A percentile compares a stretch with the other conserved stretches of the same genome.
Evolutionary conservation across 1,139 yeast species (phyloP).

Genomic region (Saccharomyces hybrid): DNA sequence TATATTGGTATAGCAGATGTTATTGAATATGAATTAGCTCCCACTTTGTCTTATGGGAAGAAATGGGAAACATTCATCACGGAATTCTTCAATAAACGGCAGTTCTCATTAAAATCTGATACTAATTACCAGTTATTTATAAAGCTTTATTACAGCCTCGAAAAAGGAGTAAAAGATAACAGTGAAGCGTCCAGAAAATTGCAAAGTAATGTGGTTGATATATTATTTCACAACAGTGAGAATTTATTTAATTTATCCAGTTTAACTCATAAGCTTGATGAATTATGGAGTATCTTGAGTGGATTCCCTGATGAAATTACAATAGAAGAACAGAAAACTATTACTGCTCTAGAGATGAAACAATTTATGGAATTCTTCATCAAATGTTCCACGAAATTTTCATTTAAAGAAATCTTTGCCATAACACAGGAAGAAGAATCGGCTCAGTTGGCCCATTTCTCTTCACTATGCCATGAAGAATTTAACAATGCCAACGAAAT

Average conservation of each 20-base stretch:
- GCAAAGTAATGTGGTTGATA: conserved; percentile 12
- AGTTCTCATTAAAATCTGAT: conserved; percentile 14
- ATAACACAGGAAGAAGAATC: conserved; percentile 17
- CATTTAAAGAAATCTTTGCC: conserved; percentile 15
- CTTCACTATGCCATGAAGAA: conserved; percentile 10
- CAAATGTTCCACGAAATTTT: conserved; percentile 9
- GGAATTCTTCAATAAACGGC: conserved; percentile 9
- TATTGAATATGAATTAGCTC: conserved; percentile 16
- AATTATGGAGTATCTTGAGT: conserved; percentile 11
- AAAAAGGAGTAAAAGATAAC: conserved; percentile 3
- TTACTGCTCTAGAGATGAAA: conserved; percentile 11
- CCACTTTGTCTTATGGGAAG: conserved; percentile 15
- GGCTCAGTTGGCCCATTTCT: conserved; percentile 22
- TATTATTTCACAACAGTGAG: conserved; percentile 20
- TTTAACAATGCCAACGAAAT: neutral
- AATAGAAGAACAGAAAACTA: conserved; percentile 5
- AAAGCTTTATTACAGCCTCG: conserved; percentile 5
- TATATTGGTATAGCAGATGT: conserved; percentile 1
- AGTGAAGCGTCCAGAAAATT: conserved; percentile 3
- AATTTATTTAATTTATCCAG: conserved; percentile 6
- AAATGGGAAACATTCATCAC: conserved; percentile 13
- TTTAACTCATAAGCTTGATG: conserved; percentile 5
- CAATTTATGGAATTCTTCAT: conserved; percentile 15
- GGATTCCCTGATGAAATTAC: conserved; percentile 10
- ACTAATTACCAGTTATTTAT: conserved; percentile 14